Percentiles rank a stretch among this genome's conserved stretches.
These are phyloP conservation scores for Gaeumannomyces tritici DNA, from an alignment of 2,329 filamentous ascomycete genomes.

Conservation along the genomic window DNA sequence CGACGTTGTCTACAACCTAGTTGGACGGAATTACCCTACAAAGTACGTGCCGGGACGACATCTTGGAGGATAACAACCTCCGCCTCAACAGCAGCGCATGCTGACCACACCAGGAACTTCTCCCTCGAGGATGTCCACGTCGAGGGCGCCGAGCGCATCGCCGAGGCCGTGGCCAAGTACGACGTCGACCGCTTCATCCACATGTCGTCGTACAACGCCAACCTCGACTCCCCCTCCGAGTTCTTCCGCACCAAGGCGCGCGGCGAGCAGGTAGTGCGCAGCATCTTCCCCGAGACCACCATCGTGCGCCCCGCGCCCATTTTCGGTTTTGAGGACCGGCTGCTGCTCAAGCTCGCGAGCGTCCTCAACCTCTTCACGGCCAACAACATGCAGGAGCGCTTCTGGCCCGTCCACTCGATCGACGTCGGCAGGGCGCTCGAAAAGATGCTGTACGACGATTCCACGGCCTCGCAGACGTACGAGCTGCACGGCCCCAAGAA, in stretches of 20 bases:
- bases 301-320: conserved; percentile 89
- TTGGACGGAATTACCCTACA: conserved; percentile 90
- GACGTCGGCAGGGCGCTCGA: conserved; percentile 87
- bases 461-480: conserved; percentile 79
- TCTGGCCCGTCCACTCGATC: conserved; percentile 84
- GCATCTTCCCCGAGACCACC: conserved; percentile 92
- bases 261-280: conserved; percentile 74
- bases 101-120: conserved; percentile 65
- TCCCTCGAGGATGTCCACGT: conserved; percentile 86
- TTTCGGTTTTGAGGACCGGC: conserved; percentile 90
- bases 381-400: conserved; percentile 88
- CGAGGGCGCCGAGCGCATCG: conserved; percentile 85
- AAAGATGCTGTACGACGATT: conserved; percentile 83
- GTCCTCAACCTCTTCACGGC: conserved; percentile 75
- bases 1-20: conserved; percentile 93
- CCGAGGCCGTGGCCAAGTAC: conserved; percentile 91
- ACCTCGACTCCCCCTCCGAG: conserved; percentile 69
- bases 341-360: conserved; percentile 77
- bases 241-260: conserved; percentile 87
- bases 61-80: background rate
- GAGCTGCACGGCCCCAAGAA: conserved; percentile 92
- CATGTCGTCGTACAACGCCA: conserved; percentile 88
- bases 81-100: background rate
- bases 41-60: conserved; percentile 52
- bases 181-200: conserved; percentile 96